Base-by-base conservation (phyloP, 129 eudicot genomes). In the Flaveria ramosissima region DNA sequence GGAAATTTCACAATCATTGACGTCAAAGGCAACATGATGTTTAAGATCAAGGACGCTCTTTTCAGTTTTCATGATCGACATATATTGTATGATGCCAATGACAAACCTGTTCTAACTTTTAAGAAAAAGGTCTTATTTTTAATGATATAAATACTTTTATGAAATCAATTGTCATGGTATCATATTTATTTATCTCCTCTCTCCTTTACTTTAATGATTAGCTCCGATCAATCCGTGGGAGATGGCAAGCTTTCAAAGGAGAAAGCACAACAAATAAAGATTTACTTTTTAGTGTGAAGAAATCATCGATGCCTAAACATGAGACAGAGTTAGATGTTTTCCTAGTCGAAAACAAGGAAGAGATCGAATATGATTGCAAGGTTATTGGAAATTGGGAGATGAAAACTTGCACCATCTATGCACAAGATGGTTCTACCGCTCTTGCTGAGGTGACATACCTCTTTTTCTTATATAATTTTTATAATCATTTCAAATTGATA, bases 211-310 rank as follows among this genome's bases (percentile, higher is more conserved):
- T 12, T 42, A 14, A 19, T 50, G 24, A 47, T 55, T 62, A 82
- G 86, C 76, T 77, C 10, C 78, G 78, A 60, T 77, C 82, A 2
- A 81, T 79, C 61, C 88, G 80, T 72, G 83, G 82, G 43, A 84
- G 88, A 66, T 84, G 88, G 85, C 79, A 81, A 77, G 85, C 84
- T 39, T 84, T 46, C 45, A 84, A 67, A 43, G 88, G 85, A 68
- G 88, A 84, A 23, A 81, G 74, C 71, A 26, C 79, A 66, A 53
- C 70, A 72, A 26, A 74, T 9, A 81, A 72, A 77, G 83, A 84
- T 77, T 71, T 84, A 46, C 55, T 80, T 46, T 84, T 84, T 65
- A 73, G 80, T 72, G 88, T 68, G 17, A 84, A 81, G 70, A 81
- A 72, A 59, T 72, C 88, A 17, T 61, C 63, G 9, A 23, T 62